Evolutionary conservation across 2,329 filamentous ascomycete species (phyloP).

Genomic region (Pseudovirgaria hyperparasitica): DNA sequence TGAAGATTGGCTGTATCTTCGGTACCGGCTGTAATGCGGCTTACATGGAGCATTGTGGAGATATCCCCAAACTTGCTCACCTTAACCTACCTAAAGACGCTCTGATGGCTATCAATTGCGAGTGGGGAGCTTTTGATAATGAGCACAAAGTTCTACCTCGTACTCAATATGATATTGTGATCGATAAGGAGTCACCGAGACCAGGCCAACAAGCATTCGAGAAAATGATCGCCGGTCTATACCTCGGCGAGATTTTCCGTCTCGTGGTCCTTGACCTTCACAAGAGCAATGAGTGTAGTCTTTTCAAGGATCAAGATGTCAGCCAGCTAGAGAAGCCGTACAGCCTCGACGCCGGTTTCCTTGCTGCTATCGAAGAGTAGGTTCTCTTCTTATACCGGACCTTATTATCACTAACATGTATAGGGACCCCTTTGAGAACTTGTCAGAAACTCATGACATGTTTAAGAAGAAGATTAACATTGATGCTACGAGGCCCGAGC

Average conservation of each 20-base stretch:
- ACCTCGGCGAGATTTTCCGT: slow-evolving; percentile 89
- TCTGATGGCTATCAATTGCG: slow-evolving; percentile 95
- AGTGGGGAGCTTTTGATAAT: slow-evolving; percentile 96
- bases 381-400: slow-evolving; percentile 3
- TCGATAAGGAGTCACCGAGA: slow-evolving; percentile 83
- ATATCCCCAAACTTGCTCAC: slow-evolving; percentile 85
- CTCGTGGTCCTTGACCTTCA: slow-evolving; percentile 75
- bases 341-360: slow-evolving; percentile 82
- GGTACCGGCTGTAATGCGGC: slow-evolving; percentile 96
- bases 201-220: slow-evolving; percentile 93
- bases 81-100: slow-evolving; percentile 74
- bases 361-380: slow-evolving; percentile 74
- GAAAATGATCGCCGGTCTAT: slow-evolving; percentile 94
- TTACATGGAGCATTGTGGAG: slow-evolving; percentile 89
- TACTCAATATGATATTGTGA: slow-evolving; percentile 73
- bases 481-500: slow-evolving; percentile 58
- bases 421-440: slow-evolving; percentile 87
- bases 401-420: slow-evolving; percentile 1
- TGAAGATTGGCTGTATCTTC: slow-evolving; percentile 96
- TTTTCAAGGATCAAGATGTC: slow-evolving; percentile 79
- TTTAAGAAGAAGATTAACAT: slow-evolving; percentile 68
- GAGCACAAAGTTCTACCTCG: slow-evolving; percentile 79
- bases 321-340: slow-evolving; percentile 73
- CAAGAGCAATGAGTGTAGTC: slow-evolving; percentile 45
- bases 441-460: slow-evolving; percentile 75